A percentile compares a stretch with the other conserved stretches of the same genome.
These are phyloP conservation scores for Adansonia gregorii DNA, from an alignment of 441 rosid genomes.

Conservation along the genomic window DNA sequence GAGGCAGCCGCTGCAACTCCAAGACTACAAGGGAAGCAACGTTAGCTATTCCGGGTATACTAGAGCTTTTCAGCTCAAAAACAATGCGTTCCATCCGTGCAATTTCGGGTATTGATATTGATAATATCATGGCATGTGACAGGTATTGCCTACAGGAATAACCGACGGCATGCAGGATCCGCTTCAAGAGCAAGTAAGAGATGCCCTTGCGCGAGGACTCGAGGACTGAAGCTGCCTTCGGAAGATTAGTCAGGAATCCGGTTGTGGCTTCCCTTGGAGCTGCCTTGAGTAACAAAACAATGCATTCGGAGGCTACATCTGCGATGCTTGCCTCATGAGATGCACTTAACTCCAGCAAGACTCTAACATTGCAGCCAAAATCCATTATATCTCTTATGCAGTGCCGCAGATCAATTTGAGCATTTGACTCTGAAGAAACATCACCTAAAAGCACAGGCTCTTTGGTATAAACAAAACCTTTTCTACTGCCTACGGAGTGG, in stretches of 20 bases:
- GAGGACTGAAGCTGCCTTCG: slow-evolving; percentile 65
- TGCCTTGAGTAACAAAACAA: slow-evolving; percentile 69
- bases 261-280: slow-evolving; percentile 96
- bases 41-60: slow-evolving; percentile 48
- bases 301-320: slow-evolving; percentile 82
- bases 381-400: slow-evolving; percentile 74
- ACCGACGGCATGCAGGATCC: slow-evolving; percentile 77
- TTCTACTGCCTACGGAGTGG: slow-evolving; percentile 57
- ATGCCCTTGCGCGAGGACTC: slow-evolving; percentile 57
- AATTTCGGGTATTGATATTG: slow-evolving; percentile 65
- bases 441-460: slow-evolving; percentile 69
- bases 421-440: slow-evolving; percentile 44
- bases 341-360: slow-evolving; percentile 63
- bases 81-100: slow-evolving; percentile 62
- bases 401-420: slow-evolving; percentile 55
- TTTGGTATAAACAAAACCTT: slow-evolving; percentile 51
- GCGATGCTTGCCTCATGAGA: slow-evolving; percentile 53
- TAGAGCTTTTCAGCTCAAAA: slow-evolving; percentile 66
- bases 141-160: slow-evolving; percentile 81
- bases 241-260: slow-evolving; percentile 79
- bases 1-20: slow-evolving; percentile 81
- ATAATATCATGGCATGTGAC: slow-evolving; percentile 82
- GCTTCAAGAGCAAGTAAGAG: slow-evolving; percentile 55
- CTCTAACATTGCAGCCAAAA: slow-evolving; percentile 70
- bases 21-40: slow-evolving; percentile 59